A percentile compares a stretch with the other conserved stretches of the same genome.
Conservation (phyloP, 139 green algal genomes). For the Desmodesmus armatus region DNA sequence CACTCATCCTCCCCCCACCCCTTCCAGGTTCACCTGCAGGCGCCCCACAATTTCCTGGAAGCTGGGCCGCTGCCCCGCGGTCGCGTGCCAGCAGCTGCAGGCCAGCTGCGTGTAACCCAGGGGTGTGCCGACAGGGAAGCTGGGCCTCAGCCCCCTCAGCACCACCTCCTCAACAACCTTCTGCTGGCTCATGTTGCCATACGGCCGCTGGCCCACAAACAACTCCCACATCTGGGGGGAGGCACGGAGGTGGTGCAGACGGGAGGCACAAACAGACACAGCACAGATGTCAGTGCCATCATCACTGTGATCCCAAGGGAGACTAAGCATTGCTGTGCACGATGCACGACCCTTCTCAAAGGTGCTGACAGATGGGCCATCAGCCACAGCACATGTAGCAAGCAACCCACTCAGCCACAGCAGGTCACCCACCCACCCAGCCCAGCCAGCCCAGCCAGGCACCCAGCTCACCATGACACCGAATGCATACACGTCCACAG, state of each 20-base stretch:
- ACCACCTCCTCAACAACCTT: slow-evolving; percentile 65
- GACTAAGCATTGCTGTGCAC: too few species aligned
- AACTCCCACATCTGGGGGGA: slow-evolving; percentile 72
- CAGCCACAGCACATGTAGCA: too few species aligned
- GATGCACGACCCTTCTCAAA: too few species aligned
- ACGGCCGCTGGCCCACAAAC: slow-evolving; percentile 57
- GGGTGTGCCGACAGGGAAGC: slow-evolving; percentile 60
- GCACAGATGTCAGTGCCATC: too few species aligned
- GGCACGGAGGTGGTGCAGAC: too few species aligned
- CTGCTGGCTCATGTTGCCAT: slow-evolving; percentile 72
- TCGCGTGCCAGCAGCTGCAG: slow-evolving; percentile 58
- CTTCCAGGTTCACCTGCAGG: slow-evolving; percentile 44
- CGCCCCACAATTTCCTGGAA: slow-evolving; percentile 56
- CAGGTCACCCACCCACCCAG: neutral
- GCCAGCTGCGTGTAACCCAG: slow-evolving; percentile 57
- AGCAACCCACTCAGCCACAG: too few species aligned
- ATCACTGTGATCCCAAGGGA: too few species aligned
- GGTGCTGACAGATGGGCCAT: too few species aligned
- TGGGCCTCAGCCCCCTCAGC: slow-evolving; percentile 67
- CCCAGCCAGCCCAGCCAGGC: too few species aligned
- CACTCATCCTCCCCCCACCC: too few species aligned
- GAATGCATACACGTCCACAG: slow-evolving; percentile 64
- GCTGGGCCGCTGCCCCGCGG: slow-evolving; percentile 49
- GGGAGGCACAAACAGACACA: slow-evolving; percentile 27
- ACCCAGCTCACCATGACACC: too few species aligned